A percentile compares a stretch with the other conserved stretches of the same genome.
Conservation (phyloP, 805 yeast genomes). For the Candida sakaeoensis region DNA sequence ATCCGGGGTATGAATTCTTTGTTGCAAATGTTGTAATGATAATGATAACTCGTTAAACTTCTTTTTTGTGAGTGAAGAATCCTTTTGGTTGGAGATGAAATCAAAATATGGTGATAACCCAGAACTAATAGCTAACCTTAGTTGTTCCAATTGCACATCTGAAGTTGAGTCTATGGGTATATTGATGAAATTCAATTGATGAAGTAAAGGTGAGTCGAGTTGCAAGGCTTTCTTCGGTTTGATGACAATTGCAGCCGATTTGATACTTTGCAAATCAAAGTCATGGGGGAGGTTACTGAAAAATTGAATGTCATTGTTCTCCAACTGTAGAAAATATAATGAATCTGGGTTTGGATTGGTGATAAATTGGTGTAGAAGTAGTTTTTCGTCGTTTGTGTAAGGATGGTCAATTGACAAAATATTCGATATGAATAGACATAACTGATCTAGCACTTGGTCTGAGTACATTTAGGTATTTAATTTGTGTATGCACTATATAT, state of each 20-base stretch:
- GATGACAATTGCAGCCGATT: slow-evolving; percentile 35
- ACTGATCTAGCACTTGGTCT: not conserved
- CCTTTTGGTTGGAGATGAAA: slow-evolving; percentile 26
- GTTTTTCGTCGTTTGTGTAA: not conserved
- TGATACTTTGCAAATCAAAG: slow-evolving; percentile 4
- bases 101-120: slow-evolving; percentile 75
- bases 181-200: slow-evolving; percentile 31
- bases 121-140: slow-evolving; percentile 56
- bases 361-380: slow-evolving; percentile 15
- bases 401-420: not conserved
- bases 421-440: not conserved
- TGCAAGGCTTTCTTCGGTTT: slow-evolving; percentile 37
- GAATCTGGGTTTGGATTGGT: slow-evolving; percentile 19
- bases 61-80: slow-evolving; percentile 41
- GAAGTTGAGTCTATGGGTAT: slow-evolving; percentile 21
- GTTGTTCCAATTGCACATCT: slow-evolving; percentile 40
- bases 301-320: slow-evolving; percentile 12
- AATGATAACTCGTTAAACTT: slow-evolving; percentile 65
- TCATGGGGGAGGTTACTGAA: slow-evolving; percentile 7
- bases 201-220: slow-evolving; percentile 17
- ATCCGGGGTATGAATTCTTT: slow-evolving; percentile 66
- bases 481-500: too few species aligned
- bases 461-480: too few species aligned
- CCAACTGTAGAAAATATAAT: slow-evolving; percentile 15
- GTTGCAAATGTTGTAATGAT: slow-evolving; percentile 65